phyloP scores from a whole-genome alignment of 148 eudicot genomes.

The Fagopyrum esculentum region DNA sequence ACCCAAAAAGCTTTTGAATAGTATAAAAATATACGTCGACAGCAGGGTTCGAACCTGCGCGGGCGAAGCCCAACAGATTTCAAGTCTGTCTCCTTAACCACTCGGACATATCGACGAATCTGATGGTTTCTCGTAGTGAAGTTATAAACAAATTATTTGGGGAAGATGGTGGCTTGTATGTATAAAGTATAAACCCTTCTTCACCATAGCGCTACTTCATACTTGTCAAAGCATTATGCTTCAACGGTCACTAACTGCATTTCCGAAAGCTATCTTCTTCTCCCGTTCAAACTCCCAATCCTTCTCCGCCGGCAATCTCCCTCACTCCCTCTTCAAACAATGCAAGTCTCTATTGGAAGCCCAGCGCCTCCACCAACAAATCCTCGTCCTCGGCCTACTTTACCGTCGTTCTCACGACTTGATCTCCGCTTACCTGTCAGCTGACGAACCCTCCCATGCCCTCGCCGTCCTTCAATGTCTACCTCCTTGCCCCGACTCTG shows the following conservation, averaged over 20 bases:
- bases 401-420: slow-evolving; percentile 14
- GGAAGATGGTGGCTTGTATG: no score
- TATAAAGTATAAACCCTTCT: background rate
- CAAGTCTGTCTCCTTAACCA: slow-evolving; percentile 92
- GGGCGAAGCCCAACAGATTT: slow-evolving; percentile 96
- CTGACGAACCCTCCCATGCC: slow-evolving; percentile 21
- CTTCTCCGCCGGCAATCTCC: slow-evolving; percentile 8
- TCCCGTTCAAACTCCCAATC: background rate
- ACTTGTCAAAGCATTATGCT: background rate
- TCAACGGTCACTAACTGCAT: background rate
- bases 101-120: slow-evolving; percentile 69
- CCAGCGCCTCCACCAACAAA: slow-evolving; percentile 33
- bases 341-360: slow-evolving; percentile 24
- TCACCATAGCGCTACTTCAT: background rate
- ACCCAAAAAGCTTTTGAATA: background rate
- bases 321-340: slow-evolving; percentile 20
- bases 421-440: slow-evolving; percentile 27
- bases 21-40: slow-evolving; percentile 29
- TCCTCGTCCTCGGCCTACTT: slow-evolving; percentile 23
- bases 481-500: slow-evolving; percentile 23
- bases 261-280: background rate
- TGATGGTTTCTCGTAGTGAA: no score
- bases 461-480: slow-evolving; percentile 27
- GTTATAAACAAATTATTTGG: no score
- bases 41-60: slow-evolving; percentile 99